These are phyloP conservation scores for Euryodendron excelsum DNA, from an alignment of 148 eudicot genomes.

Conservation along the genomic window DNA sequence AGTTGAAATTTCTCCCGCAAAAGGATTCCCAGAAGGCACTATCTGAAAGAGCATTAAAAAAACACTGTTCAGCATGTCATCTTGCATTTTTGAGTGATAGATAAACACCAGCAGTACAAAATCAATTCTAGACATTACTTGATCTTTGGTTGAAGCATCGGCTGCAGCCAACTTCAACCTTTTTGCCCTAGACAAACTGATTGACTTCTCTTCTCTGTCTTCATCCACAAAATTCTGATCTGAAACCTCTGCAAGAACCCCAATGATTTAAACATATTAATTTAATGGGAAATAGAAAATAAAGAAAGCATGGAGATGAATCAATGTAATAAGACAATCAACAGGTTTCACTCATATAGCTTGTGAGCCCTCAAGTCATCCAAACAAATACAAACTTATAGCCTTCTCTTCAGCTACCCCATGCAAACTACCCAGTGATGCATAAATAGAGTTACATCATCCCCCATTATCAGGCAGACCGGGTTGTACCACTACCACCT, in stretches of 20 bases:
- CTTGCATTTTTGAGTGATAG: no score
- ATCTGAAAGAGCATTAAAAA: no score
- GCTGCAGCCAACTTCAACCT: no score
- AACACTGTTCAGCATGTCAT: no score
- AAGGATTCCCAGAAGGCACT: no score
- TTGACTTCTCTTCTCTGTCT: conserved; percentile 5
- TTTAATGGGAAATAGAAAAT: neutral
- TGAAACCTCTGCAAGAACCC: conserved; percentile 20
- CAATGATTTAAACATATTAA: neutral
- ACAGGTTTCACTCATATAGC: neutral
- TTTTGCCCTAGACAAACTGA: neutral
- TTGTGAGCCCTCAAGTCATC: neutral
- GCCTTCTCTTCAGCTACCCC: neutral
- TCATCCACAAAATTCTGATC: conserved; percentile 38
- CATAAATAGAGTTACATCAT: neutral
- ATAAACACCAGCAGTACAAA: no score
- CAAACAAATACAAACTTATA: neutral
- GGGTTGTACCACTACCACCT: neutral
- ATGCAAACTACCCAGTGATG: neutral
- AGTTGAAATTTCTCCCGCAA: no score
- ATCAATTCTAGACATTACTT: no score
- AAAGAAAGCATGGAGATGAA: neutral
- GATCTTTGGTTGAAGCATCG: no score
- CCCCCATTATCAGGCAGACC: neutral
- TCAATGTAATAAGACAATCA: neutral